These are phyloP conservation scores for Pharus latifolius DNA, from an alignment of 176 grass and related monocot species.

Conservation along the genomic window DNA sequence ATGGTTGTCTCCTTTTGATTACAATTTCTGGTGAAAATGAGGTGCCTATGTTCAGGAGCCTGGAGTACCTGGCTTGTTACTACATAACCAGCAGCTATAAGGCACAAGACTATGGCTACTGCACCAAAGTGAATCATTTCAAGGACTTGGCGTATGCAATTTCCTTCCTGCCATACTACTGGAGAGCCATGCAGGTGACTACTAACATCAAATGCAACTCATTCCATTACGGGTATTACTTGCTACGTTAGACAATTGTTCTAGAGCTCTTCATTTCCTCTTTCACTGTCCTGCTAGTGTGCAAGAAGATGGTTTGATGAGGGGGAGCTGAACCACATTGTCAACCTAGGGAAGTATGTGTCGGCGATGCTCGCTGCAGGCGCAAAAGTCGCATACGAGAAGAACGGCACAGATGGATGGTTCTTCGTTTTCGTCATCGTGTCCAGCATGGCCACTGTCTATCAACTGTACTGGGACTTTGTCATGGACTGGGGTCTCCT, in stretches of 20 bases:
- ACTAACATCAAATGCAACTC: background rate
- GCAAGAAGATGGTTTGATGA: slow-evolving; percentile 98
- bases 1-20: no score
- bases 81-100: slow-evolving; percentile 90
- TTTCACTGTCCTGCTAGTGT: slow-evolving; percentile 45
- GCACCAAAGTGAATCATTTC: slow-evolving; percentile 88
- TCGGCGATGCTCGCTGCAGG: slow-evolving; percentile 93
- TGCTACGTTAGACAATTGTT: slow-evolving; percentile 2
- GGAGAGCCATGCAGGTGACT: slow-evolving; percentile 98
- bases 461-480: slow-evolving; percentile 99
- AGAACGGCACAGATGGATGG: slow-evolving; percentile 54
- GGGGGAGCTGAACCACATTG: slow-evolving; percentile 74
- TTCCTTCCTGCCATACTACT: slow-evolving; percentile 97
- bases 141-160: slow-evolving; percentile 86
- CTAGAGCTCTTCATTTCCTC: background rate
- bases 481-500: slow-evolving; percentile 96
- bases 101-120: slow-evolving; percentile 95
- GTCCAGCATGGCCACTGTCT: slow-evolving; percentile 71
- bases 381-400: slow-evolving; percentile 83
- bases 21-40: slow-evolving; percentile 35
- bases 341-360: slow-evolving; percentile 95
- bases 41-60: slow-evolving; percentile 82
- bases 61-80: slow-evolving; percentile 93
- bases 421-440: slow-evolving; percentile 58
- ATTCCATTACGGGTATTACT: background rate